Evolutionary conservation across 768 basidiomycete genomes (phyloP), one percentile per base, ranked within the genome.

Genomic region (Tylopilus vinaceipallidus): DNA sequence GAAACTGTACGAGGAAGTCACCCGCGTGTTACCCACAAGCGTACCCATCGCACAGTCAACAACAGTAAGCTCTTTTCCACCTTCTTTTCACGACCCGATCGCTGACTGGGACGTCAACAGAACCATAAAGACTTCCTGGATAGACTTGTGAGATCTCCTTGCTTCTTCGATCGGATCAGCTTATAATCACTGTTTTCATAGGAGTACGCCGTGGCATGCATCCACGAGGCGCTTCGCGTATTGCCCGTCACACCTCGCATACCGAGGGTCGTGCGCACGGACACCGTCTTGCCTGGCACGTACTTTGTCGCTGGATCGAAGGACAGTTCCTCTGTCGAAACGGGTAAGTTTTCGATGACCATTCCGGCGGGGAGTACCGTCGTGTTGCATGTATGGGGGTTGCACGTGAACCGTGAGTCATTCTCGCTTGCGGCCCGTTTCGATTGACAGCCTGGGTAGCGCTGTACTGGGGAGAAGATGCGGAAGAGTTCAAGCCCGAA

Each of bases 1-100:
- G 23, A 75, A 69, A 46, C 55, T 82, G 0, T 73, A 70, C 41
- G 67, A 75, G 26, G 78, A 81, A 45, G 59, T 70, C 6, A 29
- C 46, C 6, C 45, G 42, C 14, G 33, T 75, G n/a, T 78, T 76
- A 73, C 75, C 76, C 11, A 55, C 65, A 4, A 69, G 67, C 10
- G 43, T 50, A 7, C 65, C 74, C 6, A 53, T 62, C 10, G 42
- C 55, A 8, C 59, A 49, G 32, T 20, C 55, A 35, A 30, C 57
- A 34, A 60, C 65, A 6, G 75, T 76, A 54, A 41, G 69, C n/a
- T 43, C n/a, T 30, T 34, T 47, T 5, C 2, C 11, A 6, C 20
- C 13, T 30, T 16, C 22, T 16, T 29, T 36, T 19, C 24, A n/a
- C 16, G 26, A 23, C 12, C 3, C 3, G 14, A 12, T 20, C 11